A percentile compares a stretch with the other conserved stretches of the same genome.
These are phyloP conservation scores for Boletus subcaerulescens DNA, from an alignment of 768 basidiomycete genomes.

Conservation along the genomic window DNA sequence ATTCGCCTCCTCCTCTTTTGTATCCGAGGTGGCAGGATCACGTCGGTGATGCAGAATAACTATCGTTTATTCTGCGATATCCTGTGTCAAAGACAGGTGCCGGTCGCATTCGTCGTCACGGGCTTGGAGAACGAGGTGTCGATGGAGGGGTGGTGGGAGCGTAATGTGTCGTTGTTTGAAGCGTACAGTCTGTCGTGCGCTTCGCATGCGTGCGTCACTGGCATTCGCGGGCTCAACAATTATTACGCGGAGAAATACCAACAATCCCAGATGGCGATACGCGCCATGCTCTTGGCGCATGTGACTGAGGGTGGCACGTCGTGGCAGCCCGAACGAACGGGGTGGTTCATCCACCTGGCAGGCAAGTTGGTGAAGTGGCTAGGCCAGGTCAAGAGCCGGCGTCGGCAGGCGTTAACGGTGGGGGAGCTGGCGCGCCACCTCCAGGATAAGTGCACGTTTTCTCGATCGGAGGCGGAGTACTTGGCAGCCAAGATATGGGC, in stretches of 20 bases:
- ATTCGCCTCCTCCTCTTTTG: slow-evolving; percentile 35
- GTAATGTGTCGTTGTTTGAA: slow-evolving; percentile 33
- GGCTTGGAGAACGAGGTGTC: slow-evolving; percentile 31
- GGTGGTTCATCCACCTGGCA: slow-evolving; percentile 26
- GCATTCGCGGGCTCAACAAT: slow-evolving; percentile 26
- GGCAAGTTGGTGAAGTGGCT: slow-evolving; percentile 20
- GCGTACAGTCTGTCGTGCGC: slow-evolving; percentile 19
- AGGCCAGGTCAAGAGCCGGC: slow-evolving; percentile 10
- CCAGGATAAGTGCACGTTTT: slow-evolving; percentile 22
- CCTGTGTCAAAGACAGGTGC: slow-evolving; percentile 31
- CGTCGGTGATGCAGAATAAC: slow-evolving; percentile 28
- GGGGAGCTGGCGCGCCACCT: slow-evolving; percentile 22
- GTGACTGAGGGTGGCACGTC: slow-evolving; percentile 11
- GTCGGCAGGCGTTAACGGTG: slow-evolving; percentile 15
- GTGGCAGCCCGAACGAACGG: slow-evolving; percentile 22
- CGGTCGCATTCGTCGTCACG: slow-evolving; percentile 32
- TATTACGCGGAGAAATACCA: slow-evolving; percentile 29
- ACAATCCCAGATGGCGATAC: slow-evolving; percentile 30
- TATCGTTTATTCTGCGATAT: slow-evolving; percentile 30
- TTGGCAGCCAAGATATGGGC: slow-evolving; percentile 25
- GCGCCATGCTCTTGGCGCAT: slow-evolving; percentile 20
- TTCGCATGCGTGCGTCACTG: slow-evolving; percentile 40
- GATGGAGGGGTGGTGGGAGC: slow-evolving; percentile 36
- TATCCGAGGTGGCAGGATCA: slow-evolving; percentile 33
- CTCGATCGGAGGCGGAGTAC: slow-evolving; percentile 18